Base-by-base conservation (phyloP, 495 filamentous ascomycete genomes). In the Talaromyces adpressus region DNA sequence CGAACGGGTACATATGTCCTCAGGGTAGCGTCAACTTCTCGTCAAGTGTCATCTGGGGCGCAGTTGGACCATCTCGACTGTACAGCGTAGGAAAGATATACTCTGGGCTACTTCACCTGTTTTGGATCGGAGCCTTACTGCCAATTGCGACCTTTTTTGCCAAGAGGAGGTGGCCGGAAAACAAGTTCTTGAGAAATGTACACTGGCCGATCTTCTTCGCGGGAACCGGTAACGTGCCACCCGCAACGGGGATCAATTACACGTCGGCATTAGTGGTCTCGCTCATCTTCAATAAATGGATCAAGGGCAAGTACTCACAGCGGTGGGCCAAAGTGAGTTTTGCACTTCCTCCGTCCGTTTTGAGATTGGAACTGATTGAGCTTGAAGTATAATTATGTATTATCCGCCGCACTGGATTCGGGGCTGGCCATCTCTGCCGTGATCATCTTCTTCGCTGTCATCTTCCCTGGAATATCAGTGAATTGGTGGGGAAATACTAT, bases 11-110 rank as follows among this genome's bases (percentile, higher is more conserved):
- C 72, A 92, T 87, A 27, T 96, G 91, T 66, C 92, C 92, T 14
- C 87, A 93, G 57, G 92, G 91, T 3, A 86, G 89, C 18, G 91
- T 95, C 3, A 90, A 94, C 76, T 96, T 94, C 80, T 93, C 93
- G 73, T 91, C 91, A 6, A 89, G 85, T 64, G 90, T 96, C 54
- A 81, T 96, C 27, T 96, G 91, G 92, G 92, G 92, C 30, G 89
- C 65, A 16, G 91, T 93, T 66, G 91, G 91, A 0, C 79, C 81
- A 6, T 77, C 77, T 39, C 88, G 89, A 12, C 85, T 89, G 2
- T 95, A 96, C 64, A 32, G 68, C 67, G 59, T 76, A 67, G 73
- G 75, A 65, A 29, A 69, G 36, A 64, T 61, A 14, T 69, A 66
- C 49, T 64, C 61, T 0, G 62, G 66, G 11, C 63, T 68, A 6